Evolutionary conservation across 768 basidiomycete genomes (phyloP), one percentile per base, ranked within the genome.

Genomic region (Suillus subaureus): DNA sequence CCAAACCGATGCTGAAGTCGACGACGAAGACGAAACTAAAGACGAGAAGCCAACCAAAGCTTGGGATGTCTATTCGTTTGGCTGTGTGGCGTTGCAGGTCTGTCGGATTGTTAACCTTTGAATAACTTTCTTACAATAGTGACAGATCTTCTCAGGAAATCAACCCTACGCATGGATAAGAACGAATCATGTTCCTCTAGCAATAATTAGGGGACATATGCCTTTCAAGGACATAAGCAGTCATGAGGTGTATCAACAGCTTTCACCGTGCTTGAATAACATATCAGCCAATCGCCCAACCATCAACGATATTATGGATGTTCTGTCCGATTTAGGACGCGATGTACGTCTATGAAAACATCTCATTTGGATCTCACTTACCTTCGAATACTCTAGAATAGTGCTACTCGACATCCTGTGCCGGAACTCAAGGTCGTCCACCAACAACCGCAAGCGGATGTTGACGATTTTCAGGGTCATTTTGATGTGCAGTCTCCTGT

Each of bases 101-200:
- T 23, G 58, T 60, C 28, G 12, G 12, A 28, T 28, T 26, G 18
- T 42, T 13, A 31, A 35, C n/a, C n/a, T n/a, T n/a, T n/a, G 15
- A 35, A n/a, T 3, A 33, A 6, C 35, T 3, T 55, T 21, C 54
- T 55, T 13, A 55, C 31, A 55, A 33, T 55, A 61, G 12, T 26
- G 43, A 9, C 26, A 76, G 75, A 68, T 75, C 42, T 75, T 75
- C 56, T 73, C 70, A 0, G n/a, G 26, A 26, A 74, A 66, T 11
- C 51, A 65, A 52, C 75, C 75, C 5, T 75, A 76, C 12, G 56
- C 64, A n/a, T 56, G 47, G 40, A 23, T 39, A 15, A 33, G 0
- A 56, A 58, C n/a, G n/a, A n/a, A n/a, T n/a, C n/a, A 0, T 21
- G 74, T 37, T 64, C n/a, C n/a, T n/a, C n/a, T n/a, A n/a, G n/a